phyloP scores from a whole-genome alignment of 2,329 filamentous ascomycete genomes.

The Colletotrichum sp. region DNA sequence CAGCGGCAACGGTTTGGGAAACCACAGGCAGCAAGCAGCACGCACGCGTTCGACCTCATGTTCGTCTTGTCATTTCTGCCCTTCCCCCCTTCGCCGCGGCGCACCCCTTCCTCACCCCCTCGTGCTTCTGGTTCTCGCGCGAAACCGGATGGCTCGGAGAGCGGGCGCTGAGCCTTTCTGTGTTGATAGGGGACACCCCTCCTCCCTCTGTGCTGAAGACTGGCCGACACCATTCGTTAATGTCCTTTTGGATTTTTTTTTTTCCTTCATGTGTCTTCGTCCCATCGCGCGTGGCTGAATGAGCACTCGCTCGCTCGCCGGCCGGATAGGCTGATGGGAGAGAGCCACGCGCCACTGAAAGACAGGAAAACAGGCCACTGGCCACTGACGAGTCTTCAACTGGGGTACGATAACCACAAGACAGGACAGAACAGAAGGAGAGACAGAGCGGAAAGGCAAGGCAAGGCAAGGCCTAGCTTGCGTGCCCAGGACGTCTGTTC shows the following conservation, averaged over 20 bases:
- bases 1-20: not conserved
- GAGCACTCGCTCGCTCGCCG: not conserved
- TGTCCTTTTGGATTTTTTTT: not conserved
- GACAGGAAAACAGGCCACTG: not conserved
- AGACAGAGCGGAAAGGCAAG: not conserved
- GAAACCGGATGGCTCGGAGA: slow-evolving; percentile 19
- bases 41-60: slow-evolving; percentile 5
- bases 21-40: not conserved
- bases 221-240: not conserved
- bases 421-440: not conserved
- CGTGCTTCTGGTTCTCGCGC: not conserved
- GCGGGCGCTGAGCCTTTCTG: not conserved
- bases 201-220: not conserved
- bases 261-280: not conserved
- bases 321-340: not conserved
- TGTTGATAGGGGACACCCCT: not conserved
- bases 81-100: not conserved
- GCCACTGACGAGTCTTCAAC: not conserved
- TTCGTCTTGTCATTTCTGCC: slow-evolving; percentile 17
- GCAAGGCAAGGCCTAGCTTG: not conserved
- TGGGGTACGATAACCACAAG: not conserved
- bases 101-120: not conserved
- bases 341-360: not conserved
- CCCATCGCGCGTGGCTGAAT: not conserved
- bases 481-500: slow-evolving; percentile 5